Base-by-base conservation (phyloP, 2,329 filamentous ascomycete species). In the Penicillium sp. region DNA sequence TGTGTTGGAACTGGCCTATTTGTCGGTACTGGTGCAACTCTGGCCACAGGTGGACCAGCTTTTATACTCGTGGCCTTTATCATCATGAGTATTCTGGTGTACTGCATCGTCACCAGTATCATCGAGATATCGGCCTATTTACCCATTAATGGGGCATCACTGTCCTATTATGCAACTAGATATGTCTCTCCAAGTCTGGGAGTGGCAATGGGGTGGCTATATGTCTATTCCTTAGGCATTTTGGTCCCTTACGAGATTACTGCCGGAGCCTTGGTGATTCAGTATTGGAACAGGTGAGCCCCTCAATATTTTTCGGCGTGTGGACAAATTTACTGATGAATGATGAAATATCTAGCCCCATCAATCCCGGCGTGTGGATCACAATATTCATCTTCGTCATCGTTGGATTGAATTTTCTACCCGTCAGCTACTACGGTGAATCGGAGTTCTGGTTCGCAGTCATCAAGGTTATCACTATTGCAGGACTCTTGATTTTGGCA, bases 221-320 rank as follows among this genome's bases (percentile, higher is more conserved):
- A 86, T 68, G 85, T 82, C 78, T 85, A 85, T 59, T 80, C 81
- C 2, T 84, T 84, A 58, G 73, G 79, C 9, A 84, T 86, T 52
- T 71, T 84, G 1, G 75, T 85, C 20, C 82, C 78, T 1, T 80
- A 82, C 37, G 83, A 86, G 66, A 76, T 81, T 13, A 82, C 80
- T 0, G 84, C 83, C 1, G 81, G 80, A 24, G 78, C 78, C 15
- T 78, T 86, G 52, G 73, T 87, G 18, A 75, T 87, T 47, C 75
- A 83, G 44, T 87, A 85, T 64, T 87, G 84, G 84, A 27, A 13
- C 17, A 27, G 15, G 5, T 23, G 17, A 10, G 45, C 36, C n/a
- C 30, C 29, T 27, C 6, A 27, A 27, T 27, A 27, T 10, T 27
- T 27, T 27, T 27, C 10, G 10, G 7, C 26, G 10, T 10, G 6